Percentiles rank a stretch among this genome's conserved stretches.
These are phyloP conservation scores for Yamadazyma triangularis DNA, from an alignment of 1,139 yeast species.

Conservation along the genomic window DNA sequence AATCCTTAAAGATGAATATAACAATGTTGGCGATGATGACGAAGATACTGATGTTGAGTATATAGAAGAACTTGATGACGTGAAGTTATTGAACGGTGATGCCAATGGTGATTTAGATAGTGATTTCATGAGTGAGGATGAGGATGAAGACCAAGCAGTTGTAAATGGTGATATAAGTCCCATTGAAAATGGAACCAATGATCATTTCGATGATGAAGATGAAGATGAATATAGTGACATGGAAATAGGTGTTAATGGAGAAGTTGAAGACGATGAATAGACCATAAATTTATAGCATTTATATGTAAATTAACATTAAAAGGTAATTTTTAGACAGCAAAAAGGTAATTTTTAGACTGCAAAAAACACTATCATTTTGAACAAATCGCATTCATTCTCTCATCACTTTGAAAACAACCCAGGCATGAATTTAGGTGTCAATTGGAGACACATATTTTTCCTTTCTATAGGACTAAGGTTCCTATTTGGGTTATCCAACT, in stretches of 20 bases:
- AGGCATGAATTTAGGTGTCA: too few relatives aligned
- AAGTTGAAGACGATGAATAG: constrained; percentile 6
- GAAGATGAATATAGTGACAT: neutral
- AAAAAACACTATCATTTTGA: too few relatives aligned
- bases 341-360: too few relatives aligned
- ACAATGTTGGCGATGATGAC: constrained; percentile 22
- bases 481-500: constrained; percentile 60
- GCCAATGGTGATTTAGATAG: constrained; percentile 20
- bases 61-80: constrained; percentile 40
- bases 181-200: neutral
- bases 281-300: too few relatives aligned
- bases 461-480: constrained; percentile 46
- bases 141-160: constrained; percentile 16
- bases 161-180: neutral
- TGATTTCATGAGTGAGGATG: constrained; percentile 30
- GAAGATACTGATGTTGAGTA: constrained; percentile 34
- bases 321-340: too few relatives aligned
- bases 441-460: constrained; percentile 46
- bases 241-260: neutral
- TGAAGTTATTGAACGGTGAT: constrained; percentile 21
- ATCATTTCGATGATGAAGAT: neutral
- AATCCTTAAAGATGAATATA: constrained; percentile 19
- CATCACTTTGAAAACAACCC: too few relatives aligned
- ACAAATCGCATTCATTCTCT: too few relatives aligned
- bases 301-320: too few relatives aligned